These are phyloP conservation scores for Tuber microsphaerosporum DNA, from an alignment of 495 filamentous ascomycete species.

Conservation along the genomic window DNA sequence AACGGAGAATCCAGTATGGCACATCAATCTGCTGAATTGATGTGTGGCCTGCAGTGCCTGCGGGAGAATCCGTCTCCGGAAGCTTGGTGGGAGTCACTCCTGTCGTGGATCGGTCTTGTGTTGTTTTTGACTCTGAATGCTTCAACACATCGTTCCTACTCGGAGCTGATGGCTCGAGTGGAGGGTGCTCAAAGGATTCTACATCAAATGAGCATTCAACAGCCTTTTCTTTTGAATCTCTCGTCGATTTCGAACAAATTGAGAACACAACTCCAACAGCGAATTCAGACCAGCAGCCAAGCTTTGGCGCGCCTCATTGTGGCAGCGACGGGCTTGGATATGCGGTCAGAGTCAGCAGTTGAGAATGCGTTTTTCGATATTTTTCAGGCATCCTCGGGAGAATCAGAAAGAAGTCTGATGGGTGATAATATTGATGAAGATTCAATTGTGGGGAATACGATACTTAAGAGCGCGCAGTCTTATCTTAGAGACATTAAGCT, in stretches of 20 bases:
- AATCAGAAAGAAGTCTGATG: conserved; percentile 12
- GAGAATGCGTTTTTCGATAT: conserved; percentile 28
- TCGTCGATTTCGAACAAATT: conserved; percentile 37
- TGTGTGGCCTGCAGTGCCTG: conserved; percentile 99
- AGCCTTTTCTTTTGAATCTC: conserved; percentile 33
- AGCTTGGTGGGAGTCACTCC: conserved; percentile 11
- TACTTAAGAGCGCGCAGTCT: too few species aligned
- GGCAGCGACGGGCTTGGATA: conserved; percentile 37
- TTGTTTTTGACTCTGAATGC: conserved; percentile 33
- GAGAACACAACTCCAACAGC: conserved; percentile 34
- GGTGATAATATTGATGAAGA: too few species aligned
- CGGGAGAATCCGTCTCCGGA: conserved; percentile 34
- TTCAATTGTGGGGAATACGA: too few species aligned
- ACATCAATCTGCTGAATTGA: conserved; percentile 99
- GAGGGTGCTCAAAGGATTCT: too few species aligned
- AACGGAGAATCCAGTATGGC: conserved; percentile 76
- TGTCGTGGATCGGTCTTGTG: conserved; percentile 29
- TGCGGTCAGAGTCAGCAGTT: conserved; percentile 28
- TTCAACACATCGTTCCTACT: conserved; percentile 19
- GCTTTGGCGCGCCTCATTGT: conserved; percentile 35
- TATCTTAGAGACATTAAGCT: too few species aligned
- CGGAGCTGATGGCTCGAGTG: neutral
- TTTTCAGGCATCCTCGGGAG: conserved; percentile 19
- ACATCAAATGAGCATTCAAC: too few species aligned
- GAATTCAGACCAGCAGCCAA: conserved; percentile 38